Conservation (phyloP, 345 rosid genomes). For the Salix arbutifolia region DNA sequence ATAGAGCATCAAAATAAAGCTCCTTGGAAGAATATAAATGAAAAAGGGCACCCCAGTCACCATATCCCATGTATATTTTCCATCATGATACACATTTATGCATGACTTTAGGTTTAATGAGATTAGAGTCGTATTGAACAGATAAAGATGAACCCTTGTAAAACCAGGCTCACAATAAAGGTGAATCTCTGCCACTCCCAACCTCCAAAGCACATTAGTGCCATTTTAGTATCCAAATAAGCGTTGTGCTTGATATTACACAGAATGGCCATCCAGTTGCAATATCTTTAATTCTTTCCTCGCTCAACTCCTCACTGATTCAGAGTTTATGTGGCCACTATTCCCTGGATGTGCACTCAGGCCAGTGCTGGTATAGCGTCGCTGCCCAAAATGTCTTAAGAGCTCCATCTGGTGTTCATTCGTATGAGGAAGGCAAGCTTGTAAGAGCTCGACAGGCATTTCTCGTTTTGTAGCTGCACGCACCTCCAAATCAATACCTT, state of each 20-base stretch:
- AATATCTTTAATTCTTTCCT: neutral
- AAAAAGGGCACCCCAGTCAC: slow-evolving; percentile 37
- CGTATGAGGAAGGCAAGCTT: slow-evolving; percentile 90
- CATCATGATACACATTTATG: slow-evolving; percentile 44
- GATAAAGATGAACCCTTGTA: slow-evolving; percentile 16
- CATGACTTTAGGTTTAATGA: slow-evolving; percentile 13
- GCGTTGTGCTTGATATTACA: neutral
- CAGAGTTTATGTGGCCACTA: slow-evolving; percentile 52
- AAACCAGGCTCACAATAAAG: slow-evolving; percentile 6
- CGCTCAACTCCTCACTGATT: slow-evolving; percentile 55
- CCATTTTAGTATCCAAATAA: neutral
- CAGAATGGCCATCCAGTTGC: neutral
- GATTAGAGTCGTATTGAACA: slow-evolving; percentile 18
- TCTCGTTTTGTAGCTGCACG: slow-evolving; percentile 62
- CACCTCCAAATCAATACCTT: slow-evolving; percentile 48
- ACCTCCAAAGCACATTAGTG: neutral
- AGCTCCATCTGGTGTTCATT: slow-evolving; percentile 70
- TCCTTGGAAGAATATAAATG: slow-evolving; percentile 33
- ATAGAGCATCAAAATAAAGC: slow-evolving; percentile 59
- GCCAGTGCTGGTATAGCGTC: slow-evolving; percentile 37
- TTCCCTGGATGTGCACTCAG: slow-evolving; percentile 29
- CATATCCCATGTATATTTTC: slow-evolving; percentile 11
- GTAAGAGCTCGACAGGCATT: slow-evolving; percentile 94
- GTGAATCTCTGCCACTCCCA: slow-evolving; percentile 8
- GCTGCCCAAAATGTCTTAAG: slow-evolving; percentile 67